Conservation (phyloP, 139 green algal species). For the Trebouxia sp. region DNA sequence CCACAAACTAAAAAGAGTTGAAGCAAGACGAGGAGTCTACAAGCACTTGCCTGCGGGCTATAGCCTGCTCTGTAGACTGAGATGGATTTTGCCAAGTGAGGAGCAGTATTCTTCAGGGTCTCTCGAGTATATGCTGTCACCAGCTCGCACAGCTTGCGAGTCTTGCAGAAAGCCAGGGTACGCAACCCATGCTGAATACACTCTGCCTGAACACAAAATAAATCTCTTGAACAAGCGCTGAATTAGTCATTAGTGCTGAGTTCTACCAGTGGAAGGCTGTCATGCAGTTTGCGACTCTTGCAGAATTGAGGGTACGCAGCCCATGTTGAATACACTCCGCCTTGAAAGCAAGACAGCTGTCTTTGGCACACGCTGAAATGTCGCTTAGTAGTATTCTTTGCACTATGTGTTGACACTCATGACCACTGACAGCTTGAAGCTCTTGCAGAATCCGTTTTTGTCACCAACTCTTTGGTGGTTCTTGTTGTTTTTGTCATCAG, state of each 20-base stretch:
- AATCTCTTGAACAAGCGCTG: not conserved
- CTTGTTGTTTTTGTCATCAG: too few species aligned
- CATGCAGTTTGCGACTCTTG: conserved; percentile 92
- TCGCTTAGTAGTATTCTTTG: too few species aligned
- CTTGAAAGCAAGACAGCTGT: conserved; percentile 53
- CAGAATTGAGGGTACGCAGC: conserved; percentile 91
- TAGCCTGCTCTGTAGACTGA: conserved; percentile 72
- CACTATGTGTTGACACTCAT: too few species aligned
- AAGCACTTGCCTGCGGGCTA: conserved; percentile 36
- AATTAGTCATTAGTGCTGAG: too few species aligned
- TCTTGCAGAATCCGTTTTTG: too few species aligned
- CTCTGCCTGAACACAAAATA: conserved; percentile 74
- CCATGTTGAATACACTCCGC: conserved; percentile 92
- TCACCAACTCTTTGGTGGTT: too few species aligned
- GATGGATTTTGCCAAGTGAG: conserved; percentile 62
- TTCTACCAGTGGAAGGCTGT: too few species aligned
- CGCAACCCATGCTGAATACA: conserved; percentile 88
- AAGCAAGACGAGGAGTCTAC: too few species aligned
- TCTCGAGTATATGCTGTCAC: conserved; percentile 87
- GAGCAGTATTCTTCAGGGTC: conserved; percentile 67
- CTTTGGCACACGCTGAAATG: not conserved
- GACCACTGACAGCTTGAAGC: too few species aligned
- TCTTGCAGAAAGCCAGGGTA: conserved; percentile 96
- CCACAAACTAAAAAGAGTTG: too few species aligned
- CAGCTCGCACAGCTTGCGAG: conserved; percentile 95